These are phyloP conservation scores for Stentor roeselii DNA, from an alignment of 73 alveolate genomes.

Conservation along the genomic window DNA sequence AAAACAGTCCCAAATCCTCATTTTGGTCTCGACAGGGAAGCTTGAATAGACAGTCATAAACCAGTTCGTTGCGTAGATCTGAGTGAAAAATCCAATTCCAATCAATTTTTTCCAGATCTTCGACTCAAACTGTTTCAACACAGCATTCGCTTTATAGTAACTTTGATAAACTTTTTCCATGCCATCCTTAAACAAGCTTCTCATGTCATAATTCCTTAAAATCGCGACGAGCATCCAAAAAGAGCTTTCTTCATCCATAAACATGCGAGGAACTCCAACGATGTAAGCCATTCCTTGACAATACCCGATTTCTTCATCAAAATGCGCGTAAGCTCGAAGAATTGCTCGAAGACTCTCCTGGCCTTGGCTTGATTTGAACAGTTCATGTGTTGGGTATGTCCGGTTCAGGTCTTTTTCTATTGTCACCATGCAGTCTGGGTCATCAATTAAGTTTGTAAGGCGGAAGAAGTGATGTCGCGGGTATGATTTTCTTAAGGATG, in stretches of 20 bases:
- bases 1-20: conserved; percentile 83
- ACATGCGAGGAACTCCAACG: conserved; percentile 47
- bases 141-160: conserved; percentile 27
- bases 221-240: conserved; percentile 33
- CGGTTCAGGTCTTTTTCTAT: conserved; percentile 39
- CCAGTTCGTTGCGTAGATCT: conserved; percentile 87
- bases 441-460: not conserved
- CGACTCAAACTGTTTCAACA: conserved; percentile 15
- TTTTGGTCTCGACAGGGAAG: conserved; percentile 54
- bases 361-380: conserved; percentile 31
- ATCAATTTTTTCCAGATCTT: not conserved
- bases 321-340: conserved; percentile 49
- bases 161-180: conserved; percentile 16
- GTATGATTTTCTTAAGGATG: not conserved
- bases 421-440: not conserved
- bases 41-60: conserved; percentile 71
- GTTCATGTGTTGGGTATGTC: conserved; percentile 32
- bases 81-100: conserved; percentile 50
- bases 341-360: conserved; percentile 36
- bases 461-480: not conserved
- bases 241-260: conserved; percentile 53
- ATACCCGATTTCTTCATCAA: conserved; percentile 52
- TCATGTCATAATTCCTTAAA: not conserved
- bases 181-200: not conserved
- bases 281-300: conserved; percentile 58